These are phyloP conservation scores for Cladosporium halotolerans DNA, from an alignment of 2,329 filamentous ascomycete species.

Conservation along the genomic window DNA sequence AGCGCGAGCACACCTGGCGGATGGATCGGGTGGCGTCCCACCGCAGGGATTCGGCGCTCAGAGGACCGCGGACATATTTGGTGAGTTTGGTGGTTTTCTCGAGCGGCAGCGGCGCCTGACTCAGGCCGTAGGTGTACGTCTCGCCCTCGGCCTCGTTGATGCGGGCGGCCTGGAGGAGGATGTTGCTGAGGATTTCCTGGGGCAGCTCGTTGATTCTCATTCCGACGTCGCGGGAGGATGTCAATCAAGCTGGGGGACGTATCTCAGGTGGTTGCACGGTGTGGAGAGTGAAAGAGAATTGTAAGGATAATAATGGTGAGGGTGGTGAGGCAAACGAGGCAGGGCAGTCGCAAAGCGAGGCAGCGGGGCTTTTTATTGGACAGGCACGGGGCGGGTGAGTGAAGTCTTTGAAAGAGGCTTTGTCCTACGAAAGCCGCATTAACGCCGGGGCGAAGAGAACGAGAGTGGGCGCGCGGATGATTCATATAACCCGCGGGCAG, in stretches of 20 bases:
- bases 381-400: background rate
- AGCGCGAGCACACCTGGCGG: slow-evolving; percentile 44
- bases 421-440: slow-evolving; percentile 9
- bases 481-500: slow-evolving; percentile 5
- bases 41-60: slow-evolving; percentile 45
- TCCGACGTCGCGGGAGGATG: slow-evolving; percentile 1
- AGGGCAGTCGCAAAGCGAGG: slow-evolving; percentile 1
- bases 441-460: background rate
- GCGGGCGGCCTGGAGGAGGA: slow-evolving; percentile 44
- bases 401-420: slow-evolving; percentile 13
- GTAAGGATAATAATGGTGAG: background rate
- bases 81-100: slow-evolving; percentile 38
- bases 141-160: slow-evolving; percentile 43
- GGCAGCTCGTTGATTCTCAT: slow-evolving; percentile 45
- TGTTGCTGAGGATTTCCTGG: slow-evolving; percentile 46
- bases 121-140: slow-evolving; percentile 48
- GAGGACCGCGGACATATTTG: slow-evolving; percentile 46
- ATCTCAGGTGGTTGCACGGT: background rate
- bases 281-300: background rate
- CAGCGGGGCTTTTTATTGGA: slow-evolving; percentile 8
- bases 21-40: slow-evolving; percentile 47
- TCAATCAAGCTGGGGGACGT: background rate
- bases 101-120: slow-evolving; percentile 42
- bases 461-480: background rate
- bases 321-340: background rate